Percentiles rank a stretch among this genome's conserved stretches.
Evolutionary conservation across 1,284 basidiomycete genomes (phyloP).

Genomic region (Thelephora terrestris): DNA sequence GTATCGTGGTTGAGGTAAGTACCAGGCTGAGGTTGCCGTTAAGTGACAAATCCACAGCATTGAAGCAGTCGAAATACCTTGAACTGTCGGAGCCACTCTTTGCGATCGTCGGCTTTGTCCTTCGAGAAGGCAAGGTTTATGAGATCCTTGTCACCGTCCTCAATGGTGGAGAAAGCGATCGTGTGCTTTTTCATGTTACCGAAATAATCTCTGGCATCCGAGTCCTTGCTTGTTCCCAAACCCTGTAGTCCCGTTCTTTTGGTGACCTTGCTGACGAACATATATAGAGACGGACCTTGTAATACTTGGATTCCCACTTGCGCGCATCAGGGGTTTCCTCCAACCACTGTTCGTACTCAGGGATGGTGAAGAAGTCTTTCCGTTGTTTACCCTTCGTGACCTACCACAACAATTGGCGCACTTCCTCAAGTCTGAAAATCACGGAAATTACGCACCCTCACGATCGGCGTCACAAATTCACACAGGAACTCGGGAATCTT

Average conservation of each 20-base stretch:
- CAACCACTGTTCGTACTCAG: constrained; percentile 93
- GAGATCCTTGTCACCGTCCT: constrained; percentile 78
- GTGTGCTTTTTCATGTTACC: constrained; percentile 88
- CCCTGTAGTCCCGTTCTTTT: constrained; percentile 44
- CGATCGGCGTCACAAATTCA: constrained; percentile 98
- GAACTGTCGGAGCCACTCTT: constrained; percentile 96
- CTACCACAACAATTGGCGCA: constrained; percentile 22
- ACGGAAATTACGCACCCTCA: constrained; percentile 55
- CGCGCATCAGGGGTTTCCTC: constrained; percentile 71
- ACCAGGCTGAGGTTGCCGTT: constrained; percentile 58
- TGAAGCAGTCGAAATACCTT: constrained; percentile 39
- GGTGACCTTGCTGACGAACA: not conserved
- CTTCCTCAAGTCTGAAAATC: not conserved
- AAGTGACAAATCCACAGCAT: not conserved
- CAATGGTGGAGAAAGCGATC: constrained; percentile 81
- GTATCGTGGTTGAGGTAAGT: constrained; percentile 91
- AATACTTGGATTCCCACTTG: constrained; percentile 93
- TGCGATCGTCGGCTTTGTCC: constrained; percentile 98
- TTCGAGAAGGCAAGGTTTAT: constrained; percentile 99
- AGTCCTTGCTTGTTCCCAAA: constrained; percentile 87
- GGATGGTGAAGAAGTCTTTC: constrained; percentile 93
- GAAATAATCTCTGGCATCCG: constrained; percentile 92
- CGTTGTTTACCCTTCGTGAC: constrained; percentile 76
- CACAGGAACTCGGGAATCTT: constrained; percentile 91
- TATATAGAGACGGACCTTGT: constrained; percentile 67